phyloP scores from a whole-genome alignment of 2,329 filamentous ascomycete genomes.

The Colletotrichum eleusines region DNA sequence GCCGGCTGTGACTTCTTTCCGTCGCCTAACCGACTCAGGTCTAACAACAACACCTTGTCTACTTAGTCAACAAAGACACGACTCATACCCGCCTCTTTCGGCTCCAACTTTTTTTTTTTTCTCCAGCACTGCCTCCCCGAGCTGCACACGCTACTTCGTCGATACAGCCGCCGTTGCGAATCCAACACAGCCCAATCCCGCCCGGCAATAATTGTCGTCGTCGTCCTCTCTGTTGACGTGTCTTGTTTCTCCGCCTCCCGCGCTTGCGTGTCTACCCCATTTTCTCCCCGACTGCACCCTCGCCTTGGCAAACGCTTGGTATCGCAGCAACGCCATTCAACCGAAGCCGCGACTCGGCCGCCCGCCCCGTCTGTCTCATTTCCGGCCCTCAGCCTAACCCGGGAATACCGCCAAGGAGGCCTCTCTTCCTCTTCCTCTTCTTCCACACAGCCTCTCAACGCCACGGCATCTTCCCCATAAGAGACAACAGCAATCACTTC shows the following conservation, averaged over 20 bases:
- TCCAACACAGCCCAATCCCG: slow-evolving; percentile 18
- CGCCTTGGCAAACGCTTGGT: not conserved
- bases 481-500: not conserved
- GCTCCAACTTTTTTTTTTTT: slow-evolving; percentile 37
- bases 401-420: slow-evolving; percentile 29
- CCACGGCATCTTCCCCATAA: slow-evolving; percentile 12
- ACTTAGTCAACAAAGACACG: slow-evolving; percentile 13
- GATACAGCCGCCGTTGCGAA: slow-evolving; percentile 32
- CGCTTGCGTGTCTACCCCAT: slow-evolving; percentile 25
- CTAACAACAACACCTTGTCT: not conserved
- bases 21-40: slow-evolving; percentile 3
- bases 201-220: slow-evolving; percentile 1
- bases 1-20: not conserved
- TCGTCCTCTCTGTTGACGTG: slow-evolving; percentile 1
- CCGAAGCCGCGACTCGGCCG: not conserved
- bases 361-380: slow-evolving; percentile 32
- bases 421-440: slow-evolving; percentile 12
- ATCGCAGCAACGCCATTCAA: not conserved
- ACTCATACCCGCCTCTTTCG: slow-evolving; percentile 28
- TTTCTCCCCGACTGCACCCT: not conserved
- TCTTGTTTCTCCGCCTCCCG: not conserved
- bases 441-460: not conserved
- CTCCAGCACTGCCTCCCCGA: slow-evolving; percentile 32
- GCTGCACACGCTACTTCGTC: slow-evolving; percentile 25
- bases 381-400: slow-evolving; percentile 1